phyloP scores from a whole-genome alignment of 768 basidiomycete species.

The Auricularia cornea region DNA sequence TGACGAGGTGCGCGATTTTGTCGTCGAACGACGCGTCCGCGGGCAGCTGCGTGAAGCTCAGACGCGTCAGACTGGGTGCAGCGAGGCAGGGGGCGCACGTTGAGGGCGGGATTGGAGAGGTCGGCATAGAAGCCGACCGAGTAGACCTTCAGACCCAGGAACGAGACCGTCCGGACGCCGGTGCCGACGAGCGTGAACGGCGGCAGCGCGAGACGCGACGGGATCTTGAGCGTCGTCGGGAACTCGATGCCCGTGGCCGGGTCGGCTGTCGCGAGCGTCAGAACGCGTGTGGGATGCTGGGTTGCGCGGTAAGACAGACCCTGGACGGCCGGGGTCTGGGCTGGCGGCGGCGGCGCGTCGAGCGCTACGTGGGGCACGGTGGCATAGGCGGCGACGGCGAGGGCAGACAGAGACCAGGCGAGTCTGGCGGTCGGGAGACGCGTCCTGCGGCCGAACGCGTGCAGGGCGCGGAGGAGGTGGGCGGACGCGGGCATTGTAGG shows the following conservation, averaged over 20 bases:
- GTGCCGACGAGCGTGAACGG: constrained; percentile 68
- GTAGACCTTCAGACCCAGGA: constrained; percentile 82
- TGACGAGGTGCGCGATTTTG: constrained; percentile 60
- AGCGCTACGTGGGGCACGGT: constrained; percentile 32
- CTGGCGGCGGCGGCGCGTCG: constrained; percentile 29
- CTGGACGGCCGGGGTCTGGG: not conserved
- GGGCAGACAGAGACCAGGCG: not conserved
- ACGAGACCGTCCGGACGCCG: constrained; percentile 83
- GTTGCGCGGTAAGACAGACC: not conserved
- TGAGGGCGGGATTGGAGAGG: constrained; percentile 40
- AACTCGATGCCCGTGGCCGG: constrained; percentile 68
- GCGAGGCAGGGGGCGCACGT: not conserved
- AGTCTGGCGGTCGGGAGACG: not conserved
- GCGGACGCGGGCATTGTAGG: not conserved
- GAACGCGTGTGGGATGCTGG: constrained; percentile 7
- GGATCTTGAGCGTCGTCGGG: constrained; percentile 54
- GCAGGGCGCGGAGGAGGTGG: not conserved
- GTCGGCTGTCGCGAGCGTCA: constrained; percentile 40
- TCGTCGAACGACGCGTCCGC: constrained; percentile 51
- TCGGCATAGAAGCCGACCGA: constrained; percentile 88
- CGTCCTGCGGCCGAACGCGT: too few relatives aligned
- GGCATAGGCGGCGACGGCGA: constrained; percentile 23
- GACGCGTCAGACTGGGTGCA: not conserved
- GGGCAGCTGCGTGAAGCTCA: constrained; percentile 46
- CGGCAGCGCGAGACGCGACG: constrained; percentile 54